phyloP scores from a whole-genome alignment of 768 basidiomycete species.

The Boletus vermiculosoides region DNA sequence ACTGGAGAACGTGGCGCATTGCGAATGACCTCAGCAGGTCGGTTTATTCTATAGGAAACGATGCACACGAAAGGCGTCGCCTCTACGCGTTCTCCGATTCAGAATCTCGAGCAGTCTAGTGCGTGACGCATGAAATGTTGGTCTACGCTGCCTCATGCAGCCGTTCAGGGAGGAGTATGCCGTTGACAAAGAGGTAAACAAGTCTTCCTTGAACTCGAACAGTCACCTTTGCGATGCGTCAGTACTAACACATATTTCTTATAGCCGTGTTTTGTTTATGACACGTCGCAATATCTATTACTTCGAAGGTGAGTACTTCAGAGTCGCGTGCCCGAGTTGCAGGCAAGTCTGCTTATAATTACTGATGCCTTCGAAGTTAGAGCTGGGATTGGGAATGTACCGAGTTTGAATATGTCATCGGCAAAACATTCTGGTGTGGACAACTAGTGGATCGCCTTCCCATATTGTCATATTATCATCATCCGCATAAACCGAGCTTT shows the following conservation, averaged over 20 bases:
- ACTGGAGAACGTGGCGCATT: no score
- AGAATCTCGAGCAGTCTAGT: no score
- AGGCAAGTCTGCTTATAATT: background rate
- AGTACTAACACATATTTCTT: no score
- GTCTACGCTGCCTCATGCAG: no score
- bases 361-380: slow-evolving; percentile 39
- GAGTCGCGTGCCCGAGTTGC: background rate
- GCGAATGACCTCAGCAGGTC: no score
- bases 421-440: slow-evolving; percentile 48
- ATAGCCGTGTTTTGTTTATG: no score
- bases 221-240: background rate
- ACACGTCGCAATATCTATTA: no score
- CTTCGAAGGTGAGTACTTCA: background rate
- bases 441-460: slow-evolving; percentile 37
- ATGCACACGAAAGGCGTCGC: no score
- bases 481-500: background rate
- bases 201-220: background rate
- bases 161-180: no score
- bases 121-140: no score
- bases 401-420: slow-evolving; percentile 71
- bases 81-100: no score
- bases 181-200: slow-evolving; percentile 29
- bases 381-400: slow-evolving; percentile 88
- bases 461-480: background rate
- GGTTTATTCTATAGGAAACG: no score